Conservation (phyloP, 495 filamentous ascomycete species). For the Hypoxylon trugodes region DNA sequence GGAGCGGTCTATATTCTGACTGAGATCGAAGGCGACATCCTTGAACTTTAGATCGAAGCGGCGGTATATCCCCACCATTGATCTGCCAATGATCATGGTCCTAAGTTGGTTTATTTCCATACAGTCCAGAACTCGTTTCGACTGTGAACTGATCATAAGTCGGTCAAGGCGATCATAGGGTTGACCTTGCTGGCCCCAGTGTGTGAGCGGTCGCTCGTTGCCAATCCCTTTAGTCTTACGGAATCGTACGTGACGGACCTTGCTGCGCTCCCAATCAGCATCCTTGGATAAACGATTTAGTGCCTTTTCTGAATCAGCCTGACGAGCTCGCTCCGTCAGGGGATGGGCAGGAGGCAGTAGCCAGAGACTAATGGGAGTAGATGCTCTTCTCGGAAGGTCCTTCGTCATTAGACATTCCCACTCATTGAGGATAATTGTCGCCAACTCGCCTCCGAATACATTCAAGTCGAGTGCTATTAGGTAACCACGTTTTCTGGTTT, state of each 20-base stretch:
- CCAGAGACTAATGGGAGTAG: conserved; percentile 69
- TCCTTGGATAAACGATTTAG: conserved; percentile 34
- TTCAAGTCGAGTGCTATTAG: conserved; percentile 67
- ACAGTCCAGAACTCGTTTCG: conserved; percentile 70
- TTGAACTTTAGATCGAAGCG: conserved; percentile 70
- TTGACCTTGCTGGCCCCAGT: conserved; percentile 63
- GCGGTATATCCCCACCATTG: not conserved
- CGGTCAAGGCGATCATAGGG: conserved; percentile 64
- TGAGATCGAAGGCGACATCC: conserved; percentile 69
- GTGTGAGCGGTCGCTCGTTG: conserved; percentile 60
- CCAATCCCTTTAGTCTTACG: conserved; percentile 59
- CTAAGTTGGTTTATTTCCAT: conserved; percentile 70
- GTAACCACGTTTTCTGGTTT: conserved; percentile 78
- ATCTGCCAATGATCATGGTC: conserved; percentile 21
- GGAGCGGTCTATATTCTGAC: conserved; percentile 77
- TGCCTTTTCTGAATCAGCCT: conserved; percentile 49
- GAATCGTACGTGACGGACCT: conserved; percentile 62
- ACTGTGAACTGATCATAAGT: conserved; percentile 34
- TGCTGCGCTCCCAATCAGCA: conserved; percentile 65
- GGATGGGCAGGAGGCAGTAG: conserved; percentile 67
- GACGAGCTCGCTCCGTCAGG: conserved; percentile 58
- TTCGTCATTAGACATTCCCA: conserved; percentile 46
- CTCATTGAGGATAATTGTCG: not conserved
- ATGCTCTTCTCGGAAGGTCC: conserved; percentile 65
- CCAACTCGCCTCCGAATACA: conserved; percentile 33